phyloP scores from a whole-genome alignment of 192 early-diverging fungal genomes.

The Backusella psychrophila region DNA sequence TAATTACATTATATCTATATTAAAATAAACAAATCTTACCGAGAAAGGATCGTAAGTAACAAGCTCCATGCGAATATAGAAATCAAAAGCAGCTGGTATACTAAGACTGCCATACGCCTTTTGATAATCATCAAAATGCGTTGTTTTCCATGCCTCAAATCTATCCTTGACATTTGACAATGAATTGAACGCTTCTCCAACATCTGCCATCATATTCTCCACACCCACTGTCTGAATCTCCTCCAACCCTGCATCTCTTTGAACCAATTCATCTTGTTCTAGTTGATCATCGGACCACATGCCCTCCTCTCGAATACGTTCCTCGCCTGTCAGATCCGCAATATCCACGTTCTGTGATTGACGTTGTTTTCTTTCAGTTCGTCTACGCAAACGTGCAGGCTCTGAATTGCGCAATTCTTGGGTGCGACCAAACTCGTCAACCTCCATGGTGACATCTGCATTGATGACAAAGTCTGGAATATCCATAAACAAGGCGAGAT shows the following conservation, averaged over 20 bases:
- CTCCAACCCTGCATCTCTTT: constrained; percentile 36
- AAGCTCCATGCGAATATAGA: constrained; percentile 52
- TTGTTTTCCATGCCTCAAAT: constrained; percentile 52
- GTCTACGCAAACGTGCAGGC: constrained; percentile 27
- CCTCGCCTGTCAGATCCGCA: background rate
- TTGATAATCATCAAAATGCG: constrained; percentile 50
- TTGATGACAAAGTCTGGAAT: constrained; percentile 21
- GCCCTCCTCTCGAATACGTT: background rate
- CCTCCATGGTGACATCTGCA: background rate
- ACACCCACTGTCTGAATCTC: constrained; percentile 27
- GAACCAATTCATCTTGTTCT: constrained; percentile 18
- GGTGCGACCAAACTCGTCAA: constrained; percentile 45
- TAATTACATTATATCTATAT: background rate
- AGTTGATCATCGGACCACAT: constrained; percentile 55
- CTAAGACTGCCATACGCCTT: constrained; percentile 57
- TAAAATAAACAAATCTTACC: constrained; percentile 16
- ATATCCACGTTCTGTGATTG: background rate
- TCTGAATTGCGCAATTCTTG: constrained; percentile 28
- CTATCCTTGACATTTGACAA: constrained; percentile 41
- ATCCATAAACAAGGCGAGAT: constrained; percentile 38
- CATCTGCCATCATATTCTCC: constrained; percentile 36
- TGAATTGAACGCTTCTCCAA: constrained; percentile 44
- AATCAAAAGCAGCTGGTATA: constrained; percentile 55
- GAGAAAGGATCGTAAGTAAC: constrained; percentile 51
- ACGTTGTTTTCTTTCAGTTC: constrained; percentile 28